A percentile compares a stretch with the other conserved stretches of the same genome.
Evolutionary conservation across 192 early-diverging fungal genomes (phyloP).

Genomic region (Rhizophagus clarus): DNA sequence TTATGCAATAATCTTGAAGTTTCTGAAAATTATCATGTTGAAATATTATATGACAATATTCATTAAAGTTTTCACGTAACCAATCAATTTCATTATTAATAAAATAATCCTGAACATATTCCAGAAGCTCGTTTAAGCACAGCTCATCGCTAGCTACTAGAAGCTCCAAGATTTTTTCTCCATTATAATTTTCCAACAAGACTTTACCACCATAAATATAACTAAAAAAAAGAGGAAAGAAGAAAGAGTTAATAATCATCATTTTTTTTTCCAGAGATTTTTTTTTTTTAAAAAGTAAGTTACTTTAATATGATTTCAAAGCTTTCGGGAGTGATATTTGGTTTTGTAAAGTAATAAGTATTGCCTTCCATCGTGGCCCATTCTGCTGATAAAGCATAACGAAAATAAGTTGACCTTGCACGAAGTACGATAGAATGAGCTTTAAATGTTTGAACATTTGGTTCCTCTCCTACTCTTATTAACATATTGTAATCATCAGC

Average conservation of each 20-base stretch:
- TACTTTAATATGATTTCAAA: slow-evolving; percentile 21
- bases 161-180: neutral
- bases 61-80: slow-evolving; percentile 3
- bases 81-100: neutral
- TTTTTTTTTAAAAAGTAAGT: neutral
- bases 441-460: slow-evolving; percentile 4
- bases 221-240: neutral
- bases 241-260: neutral
- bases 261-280: neutral
- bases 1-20: slow-evolving; percentile 3
- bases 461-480: slow-evolving; percentile 8
- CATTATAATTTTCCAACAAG: neutral
- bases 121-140: neutral
- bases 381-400: neutral
- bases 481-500: slow-evolving; percentile 10
- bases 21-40: slow-evolving; percentile 2
- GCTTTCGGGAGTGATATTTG: slow-evolving; percentile 6
- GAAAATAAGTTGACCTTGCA: slow-evolving; percentile 14
- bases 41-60: neutral
- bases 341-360: neutral
- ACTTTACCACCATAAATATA: slow-evolving; percentile 22
- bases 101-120: slow-evolving; percentile 17
- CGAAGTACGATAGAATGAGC: slow-evolving; percentile 22
- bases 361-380: neutral
- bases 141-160: slow-evolving; percentile 23